Conservation (phyloP, 2,329 filamentous ascomycete species). For the Curvularia eragrostidis region DNA sequence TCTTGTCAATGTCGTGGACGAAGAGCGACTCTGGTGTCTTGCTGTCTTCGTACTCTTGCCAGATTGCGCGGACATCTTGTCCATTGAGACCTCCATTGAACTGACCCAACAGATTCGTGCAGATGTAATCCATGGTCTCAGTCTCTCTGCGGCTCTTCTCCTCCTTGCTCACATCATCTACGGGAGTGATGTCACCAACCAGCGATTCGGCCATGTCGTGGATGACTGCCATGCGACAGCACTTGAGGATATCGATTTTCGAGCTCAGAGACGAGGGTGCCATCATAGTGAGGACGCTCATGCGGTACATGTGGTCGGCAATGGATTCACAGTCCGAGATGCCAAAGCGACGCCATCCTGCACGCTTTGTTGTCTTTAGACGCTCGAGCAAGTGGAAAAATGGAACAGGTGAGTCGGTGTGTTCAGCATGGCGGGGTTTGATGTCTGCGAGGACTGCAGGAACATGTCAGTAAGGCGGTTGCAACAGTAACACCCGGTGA, state of each 20-base stretch:
- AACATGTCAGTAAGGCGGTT: constrained; percentile 5
- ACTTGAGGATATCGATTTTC: constrained; percentile 77
- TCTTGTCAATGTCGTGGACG: constrained; percentile 97
- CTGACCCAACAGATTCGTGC: constrained; percentile 71
- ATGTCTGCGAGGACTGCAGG: constrained; percentile 68
- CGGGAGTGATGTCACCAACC: constrained; percentile 95
- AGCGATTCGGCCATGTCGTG: constrained; percentile 98
- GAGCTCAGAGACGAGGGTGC: constrained; percentile 76
- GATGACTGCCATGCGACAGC: constrained; percentile 93
- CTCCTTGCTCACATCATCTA: constrained; percentile 81
- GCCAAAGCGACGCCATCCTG: constrained; percentile 91
- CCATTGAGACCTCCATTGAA: constrained; percentile 76
- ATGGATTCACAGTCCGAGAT: constrained; percentile 84
- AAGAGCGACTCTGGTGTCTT: constrained; percentile 84
- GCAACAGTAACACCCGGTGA: not conserved
- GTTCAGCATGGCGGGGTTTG: constrained; percentile 62
- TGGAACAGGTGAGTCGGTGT: constrained; percentile 75
- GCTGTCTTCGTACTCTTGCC: constrained; percentile 95
- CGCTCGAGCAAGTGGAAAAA: constrained; percentile 96
- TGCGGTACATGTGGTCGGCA: constrained; percentile 99
- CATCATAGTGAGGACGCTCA: constrained; percentile 95
- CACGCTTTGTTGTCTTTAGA: constrained; percentile 94
- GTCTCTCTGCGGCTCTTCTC: constrained; percentile 91
- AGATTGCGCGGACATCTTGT: constrained; percentile 75
- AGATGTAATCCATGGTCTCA: constrained; percentile 91